Evolutionary conservation across 2,329 filamentous ascomycete species (phyloP), one percentile per base, ranked within the genome.

Genomic region (Colletotrichum tropicale): DNA sequence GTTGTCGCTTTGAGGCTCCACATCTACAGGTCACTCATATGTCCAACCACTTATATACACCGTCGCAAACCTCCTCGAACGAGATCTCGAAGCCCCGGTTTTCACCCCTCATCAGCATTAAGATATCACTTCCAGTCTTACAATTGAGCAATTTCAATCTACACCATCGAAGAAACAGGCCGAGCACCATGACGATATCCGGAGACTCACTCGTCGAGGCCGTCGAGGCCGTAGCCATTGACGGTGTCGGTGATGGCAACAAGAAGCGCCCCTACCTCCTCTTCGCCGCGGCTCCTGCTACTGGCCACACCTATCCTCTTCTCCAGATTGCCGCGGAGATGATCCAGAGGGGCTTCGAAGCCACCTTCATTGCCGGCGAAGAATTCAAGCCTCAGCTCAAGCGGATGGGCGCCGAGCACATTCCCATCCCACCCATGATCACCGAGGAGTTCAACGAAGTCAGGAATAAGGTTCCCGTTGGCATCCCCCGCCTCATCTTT

Each of bases 311-410:
- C 4, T 69, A 77, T 21, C 82, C 82, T 1, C 68, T 84, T 0
- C 48, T 83, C 2, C 80, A 81, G 30, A 81, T 88, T n/a, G 83
- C 84, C 2, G 79, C 79, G 6, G 80, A 85, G 28, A 81, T 88
- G 12, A 78, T 86, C 15, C 77, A 79, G 13, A 80, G 83, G 8
- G 87, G 86, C 5, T 89, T 87, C 71, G 80, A 84, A 10, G 80
- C 87, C 5, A 86, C 84, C 3, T 86, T 88, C 77, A 82, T 89
- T 21, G 82, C 82, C 8, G 85, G 84, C 3, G 78, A 80, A 1
- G 77, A 82, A 9, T 88, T 85, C 78, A 79, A 85, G 61, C 75
- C 80, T 4, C 72, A 80, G 10, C 80, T 87, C 66, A 82, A 83
- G 66, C 79, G 79, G 3, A 82, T 83, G 5, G 87, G 87, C 1